Percentiles rank a stretch among this genome's conserved stretches.
Conservation (phyloP, 306 rosid species). For the Vigna unguiculata region DNA sequence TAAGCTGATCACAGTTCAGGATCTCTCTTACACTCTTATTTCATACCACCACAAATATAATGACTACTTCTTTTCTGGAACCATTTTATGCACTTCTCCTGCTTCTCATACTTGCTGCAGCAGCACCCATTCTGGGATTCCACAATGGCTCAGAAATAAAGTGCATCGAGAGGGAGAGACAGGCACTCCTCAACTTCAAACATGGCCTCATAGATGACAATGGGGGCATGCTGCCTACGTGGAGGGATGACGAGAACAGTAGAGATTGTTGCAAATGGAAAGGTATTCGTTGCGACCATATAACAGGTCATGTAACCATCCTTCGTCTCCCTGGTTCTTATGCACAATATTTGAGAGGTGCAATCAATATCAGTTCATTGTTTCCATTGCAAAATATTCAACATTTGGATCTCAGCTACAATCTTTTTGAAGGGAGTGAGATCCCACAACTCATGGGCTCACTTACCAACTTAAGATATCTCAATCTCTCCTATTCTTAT, state of each 20-base stretch:
- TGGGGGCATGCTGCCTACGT: background rate
- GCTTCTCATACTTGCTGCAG: background rate
- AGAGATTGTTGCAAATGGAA: slow-evolving; percentile 11
- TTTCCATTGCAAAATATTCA: background rate
- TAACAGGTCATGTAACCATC: background rate
- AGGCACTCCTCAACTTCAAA: slow-evolving; percentile 3
- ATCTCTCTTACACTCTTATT: no score
- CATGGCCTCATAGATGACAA: rapidly evolving
- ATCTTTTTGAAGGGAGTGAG: background rate
- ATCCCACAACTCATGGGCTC: background rate
- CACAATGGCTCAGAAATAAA: background rate
- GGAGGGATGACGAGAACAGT: background rate
- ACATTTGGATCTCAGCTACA: no score
- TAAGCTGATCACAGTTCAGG: no score
- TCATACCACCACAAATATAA: background rate
- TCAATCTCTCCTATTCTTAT: background rate
- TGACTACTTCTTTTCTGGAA: background rate
- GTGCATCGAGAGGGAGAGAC: background rate
- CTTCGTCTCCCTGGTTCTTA: background rate
- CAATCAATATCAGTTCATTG: slow-evolving; percentile 2
- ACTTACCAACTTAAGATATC: background rate
- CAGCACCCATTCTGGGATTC: background rate
- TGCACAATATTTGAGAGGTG: background rate
- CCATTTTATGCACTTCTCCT: background rate
- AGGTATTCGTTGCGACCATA: slow-evolving; percentile 2